Conservation (phyloP, 345 rosid species). For the Rhizophora mangle region DNA sequence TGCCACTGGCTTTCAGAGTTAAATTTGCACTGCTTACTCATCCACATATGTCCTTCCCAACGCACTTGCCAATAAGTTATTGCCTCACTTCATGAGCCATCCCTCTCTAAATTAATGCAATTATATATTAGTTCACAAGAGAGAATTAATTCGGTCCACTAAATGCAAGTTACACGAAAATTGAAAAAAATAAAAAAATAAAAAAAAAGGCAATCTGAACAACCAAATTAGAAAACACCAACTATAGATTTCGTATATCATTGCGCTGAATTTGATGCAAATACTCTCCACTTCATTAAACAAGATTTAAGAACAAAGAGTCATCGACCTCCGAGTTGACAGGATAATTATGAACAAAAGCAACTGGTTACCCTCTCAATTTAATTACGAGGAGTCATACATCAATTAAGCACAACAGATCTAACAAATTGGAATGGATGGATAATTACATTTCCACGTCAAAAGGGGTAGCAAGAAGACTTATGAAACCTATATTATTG, state of each 20-base stretch:
- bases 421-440: no score
- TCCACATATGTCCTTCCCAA: background rate
- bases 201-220: background rate
- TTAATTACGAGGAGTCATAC: background rate
- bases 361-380: background rate
- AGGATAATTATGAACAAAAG: background rate
- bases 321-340: slow-evolving; percentile 12
- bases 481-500: no score
- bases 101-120: no score
- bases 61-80: background rate
- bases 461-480: no score
- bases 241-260: background rate
- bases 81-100: background rate
- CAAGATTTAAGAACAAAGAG: slow-evolving; percentile 12
- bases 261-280: slow-evolving; percentile 43
- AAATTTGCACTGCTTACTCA: slow-evolving; percentile 1
- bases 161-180: no score
- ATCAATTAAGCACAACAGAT: background rate
- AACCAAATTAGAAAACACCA: background rate
- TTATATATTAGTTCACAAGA: background rate
- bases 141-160: no score
- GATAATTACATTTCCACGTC: no score
- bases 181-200: no score
- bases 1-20: slow-evolving; percentile 38
- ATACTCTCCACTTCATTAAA: background rate